These are phyloP conservation scores for Silybum marianum DNA, from an alignment of 129 eudicot species.

Conservation along the genomic window DNA sequence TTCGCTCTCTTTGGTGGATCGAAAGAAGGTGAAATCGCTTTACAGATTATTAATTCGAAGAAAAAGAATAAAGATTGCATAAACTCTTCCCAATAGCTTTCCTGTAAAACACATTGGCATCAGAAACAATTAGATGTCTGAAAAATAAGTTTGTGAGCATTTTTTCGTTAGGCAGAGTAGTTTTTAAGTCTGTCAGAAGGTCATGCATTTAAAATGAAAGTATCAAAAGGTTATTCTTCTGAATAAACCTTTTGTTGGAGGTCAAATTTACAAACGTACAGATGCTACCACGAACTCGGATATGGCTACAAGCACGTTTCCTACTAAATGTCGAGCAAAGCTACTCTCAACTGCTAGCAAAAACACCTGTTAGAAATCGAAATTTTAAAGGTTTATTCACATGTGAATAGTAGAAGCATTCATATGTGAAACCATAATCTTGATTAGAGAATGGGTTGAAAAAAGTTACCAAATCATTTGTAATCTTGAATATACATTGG, in stretches of 20 bases:
- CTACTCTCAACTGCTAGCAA: conserved; percentile 47
- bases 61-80: conserved; percentile 45
- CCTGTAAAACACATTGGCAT: conserved; percentile 43
- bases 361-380: conserved; percentile 39
- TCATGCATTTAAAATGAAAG: not conserved
- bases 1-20: conserved; percentile 30
- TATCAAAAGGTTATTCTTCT: not conserved
- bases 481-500: conserved; percentile 43
- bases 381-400: not conserved
- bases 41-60: conserved; percentile 48
- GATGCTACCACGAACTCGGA: conserved; percentile 56
- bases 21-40: conserved; percentile 41
- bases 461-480: conserved; percentile 47
- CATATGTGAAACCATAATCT: not conserved
- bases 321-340: conserved; percentile 58
- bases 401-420: not conserved
- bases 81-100: conserved; percentile 50
- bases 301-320: conserved; percentile 57
- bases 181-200: not conserved
- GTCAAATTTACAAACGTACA: conserved; percentile 40
- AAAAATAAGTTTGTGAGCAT: no score
- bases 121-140: not conserved
- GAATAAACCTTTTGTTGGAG: not conserved
- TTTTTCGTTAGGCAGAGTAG: no score
- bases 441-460: not conserved